Evolutionary conservation across 1,284 basidiomycete species (phyloP), one percentile per base, ranked within the genome.

Genomic region (Golubevia pallescens): DNA sequence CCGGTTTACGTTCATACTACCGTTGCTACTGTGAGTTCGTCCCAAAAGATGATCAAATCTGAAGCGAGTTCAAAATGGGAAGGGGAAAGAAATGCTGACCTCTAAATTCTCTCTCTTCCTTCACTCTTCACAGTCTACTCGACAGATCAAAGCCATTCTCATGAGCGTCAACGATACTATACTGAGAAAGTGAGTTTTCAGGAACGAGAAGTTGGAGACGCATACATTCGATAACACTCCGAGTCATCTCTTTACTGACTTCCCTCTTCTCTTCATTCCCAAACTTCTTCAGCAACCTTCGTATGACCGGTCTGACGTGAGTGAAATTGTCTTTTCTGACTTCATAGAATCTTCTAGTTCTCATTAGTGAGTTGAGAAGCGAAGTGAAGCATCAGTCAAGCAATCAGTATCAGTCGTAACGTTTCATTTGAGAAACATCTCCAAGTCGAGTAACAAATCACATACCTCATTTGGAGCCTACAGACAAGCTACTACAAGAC

Each of bases 1-100:
- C 69, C 63, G 59, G n/a, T 77, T 51, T 77, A 77, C 38, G 73
- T 77, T 7, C 74, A 77, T 59, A 74, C 70, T 19, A 77, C 74
- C 4, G 64, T 75, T 2, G 74, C 74, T 13, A 77, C 74, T 10
- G 72, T 61, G 20, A 21, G 54, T 56, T 56, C 5, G 34, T 38
- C 34, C 3, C 5, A 38, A 10, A 38, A 38, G 34, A 10, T 5
- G 34, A 5, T 38, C 10, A 38, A 10, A 10, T 5, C 5, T 4
- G 5, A 38, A 38, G 34, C 10, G 34, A 38, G 34, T 4, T 38
- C 10, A 38, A 10, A 38, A 38, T 38, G 3, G 10, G 34, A 10
- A 4, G 10, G 34, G 34, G 34, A 5, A 4, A 38, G 10, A 38
- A 5, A 4, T 5, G 20, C 54, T 28, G 4, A 21, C 13, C 54